Evolutionary conservation across 352 stramenopile genomes (phyloP), one percentile per base, ranked within the genome.

Genomic region (Pythium coloratum): DNA sequence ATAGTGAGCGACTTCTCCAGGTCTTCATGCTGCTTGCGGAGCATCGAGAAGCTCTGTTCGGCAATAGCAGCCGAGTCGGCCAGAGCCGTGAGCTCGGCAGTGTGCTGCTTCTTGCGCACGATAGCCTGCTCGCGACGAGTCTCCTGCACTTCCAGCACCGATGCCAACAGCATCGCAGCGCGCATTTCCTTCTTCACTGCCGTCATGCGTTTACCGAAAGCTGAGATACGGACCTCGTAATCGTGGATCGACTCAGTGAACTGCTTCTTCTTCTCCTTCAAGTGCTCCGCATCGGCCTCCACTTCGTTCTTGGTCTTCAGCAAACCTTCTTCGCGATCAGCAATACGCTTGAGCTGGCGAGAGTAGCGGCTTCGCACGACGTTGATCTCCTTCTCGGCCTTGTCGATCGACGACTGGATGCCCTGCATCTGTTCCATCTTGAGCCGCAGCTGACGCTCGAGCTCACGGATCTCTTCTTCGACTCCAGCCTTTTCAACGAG

Each of bases 311-410:
- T 91, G 0, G 87, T 92, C 56, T 89, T 88, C 47, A 86, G 60
- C 16, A 95, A 86, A 3, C 81, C 77, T 46, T 88, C 69, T 36
- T 95, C 85, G 32, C 87, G 87, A 61, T 92, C 87, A 1, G 76
- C 78, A 57, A 95, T 84, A 16, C 87, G 87, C 71, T 94, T 92
- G 30, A 95, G 64, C 59, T 94, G 85, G 6, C 85, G 84, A 55
- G 83, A 87, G 66, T 92, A 95, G 6, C 81, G 80, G 26, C 74
- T 76, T 38, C 87, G 83, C 36, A 95, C 87, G 34, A 76, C 77
- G 56, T 92, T 76, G 42, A 95, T 95, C 38, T 92, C 85, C 16
- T 78, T 79, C 55, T 95, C 85, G 0, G 87, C 87, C 44, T 76
- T 85, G 51, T 91, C 76, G 36, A 95, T 91, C 7, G 81, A 82